Conservation (phyloP, 2,329 filamentous ascomycete species). For the Sporothrix dimorphospora region DNA sequence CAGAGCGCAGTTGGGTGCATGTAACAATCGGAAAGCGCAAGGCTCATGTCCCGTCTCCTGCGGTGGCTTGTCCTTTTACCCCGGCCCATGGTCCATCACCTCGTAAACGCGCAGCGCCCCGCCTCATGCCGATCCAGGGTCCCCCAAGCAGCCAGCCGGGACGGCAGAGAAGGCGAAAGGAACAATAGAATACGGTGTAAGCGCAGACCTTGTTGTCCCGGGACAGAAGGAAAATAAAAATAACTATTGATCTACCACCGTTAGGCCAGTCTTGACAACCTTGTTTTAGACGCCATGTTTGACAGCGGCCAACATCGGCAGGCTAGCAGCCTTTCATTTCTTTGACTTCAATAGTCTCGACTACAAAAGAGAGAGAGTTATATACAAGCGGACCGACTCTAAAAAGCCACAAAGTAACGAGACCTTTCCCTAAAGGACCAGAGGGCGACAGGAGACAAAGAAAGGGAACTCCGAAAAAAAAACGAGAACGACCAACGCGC, state of each 20-base stretch:
- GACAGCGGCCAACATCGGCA: neutral
- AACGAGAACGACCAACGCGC: neutral
- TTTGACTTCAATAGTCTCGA: neutral
- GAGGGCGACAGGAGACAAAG: neutral
- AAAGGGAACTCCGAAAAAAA: neutral
- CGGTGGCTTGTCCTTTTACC: conserved; percentile 1
- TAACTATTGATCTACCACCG: neutral
- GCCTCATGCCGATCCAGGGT: conserved; percentile 19
- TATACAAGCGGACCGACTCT: neutral
- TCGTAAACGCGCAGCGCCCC: conserved; percentile 13
- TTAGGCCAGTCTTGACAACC: neutral
- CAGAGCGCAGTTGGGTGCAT: too few relatives aligned
- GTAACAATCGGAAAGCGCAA: neutral
- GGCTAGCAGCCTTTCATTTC: neutral
- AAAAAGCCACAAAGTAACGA: conserved; percentile 13
- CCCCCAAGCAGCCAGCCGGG: neutral
- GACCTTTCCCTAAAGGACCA: neutral
- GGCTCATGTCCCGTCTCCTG: neutral
- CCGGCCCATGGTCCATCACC: neutral
- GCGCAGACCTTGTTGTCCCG: neutral
- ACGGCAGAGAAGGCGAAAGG: neutral
- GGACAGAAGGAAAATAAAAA: neutral
- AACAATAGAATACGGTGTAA: conserved; percentile 3
- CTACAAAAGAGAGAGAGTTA: neutral
- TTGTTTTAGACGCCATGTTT: neutral